Evolutionary conservation across 805 yeast genomes (phyloP).

Genomic region (Tetrapisispora iriomotensis): DNA sequence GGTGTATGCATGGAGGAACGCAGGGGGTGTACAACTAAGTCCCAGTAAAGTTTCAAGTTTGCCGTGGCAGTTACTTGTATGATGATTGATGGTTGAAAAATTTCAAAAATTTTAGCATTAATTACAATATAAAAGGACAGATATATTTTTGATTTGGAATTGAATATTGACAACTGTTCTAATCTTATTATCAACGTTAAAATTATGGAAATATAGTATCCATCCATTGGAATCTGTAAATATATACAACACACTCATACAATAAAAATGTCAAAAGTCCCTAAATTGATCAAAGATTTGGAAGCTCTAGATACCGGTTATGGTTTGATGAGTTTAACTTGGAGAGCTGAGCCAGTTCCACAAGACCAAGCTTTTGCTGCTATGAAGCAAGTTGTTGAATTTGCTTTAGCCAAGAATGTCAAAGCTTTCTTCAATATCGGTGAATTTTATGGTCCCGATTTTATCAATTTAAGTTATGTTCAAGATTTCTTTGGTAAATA

Average conservation of each 20-base stretch:
- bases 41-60: too few relatives aligned
- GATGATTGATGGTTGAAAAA: too few relatives aligned
- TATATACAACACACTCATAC: not conserved
- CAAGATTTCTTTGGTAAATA: constrained; percentile 46
- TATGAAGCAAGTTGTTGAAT: constrained; percentile 42
- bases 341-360: constrained; percentile 51
- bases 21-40: too few relatives aligned
- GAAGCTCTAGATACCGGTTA: constrained; percentile 37
- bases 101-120: too few relatives aligned
- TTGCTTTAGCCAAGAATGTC: constrained; percentile 21
- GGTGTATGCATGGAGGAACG: too few relatives aligned
- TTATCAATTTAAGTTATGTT: constrained; percentile 46
- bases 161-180: too few relatives aligned
- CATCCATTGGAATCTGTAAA: not conserved
- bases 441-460: constrained; percentile 61
- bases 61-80: too few relatives aligned
- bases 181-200: not conserved
- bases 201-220: not conserved
- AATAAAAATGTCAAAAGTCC: constrained; percentile 14
- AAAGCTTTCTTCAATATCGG: constrained; percentile 60
- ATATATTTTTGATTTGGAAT: too few relatives aligned
- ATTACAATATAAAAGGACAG: too few relatives aligned
- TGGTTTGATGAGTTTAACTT: constrained; percentile 78
- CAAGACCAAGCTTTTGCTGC: constrained; percentile 43
- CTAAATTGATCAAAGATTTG: constrained; percentile 14